A percentile compares a stretch with the other conserved stretches of the same genome.
phyloP scores from a whole-genome alignment of 345 rosid species.

The Reutealis trisperma region DNA sequence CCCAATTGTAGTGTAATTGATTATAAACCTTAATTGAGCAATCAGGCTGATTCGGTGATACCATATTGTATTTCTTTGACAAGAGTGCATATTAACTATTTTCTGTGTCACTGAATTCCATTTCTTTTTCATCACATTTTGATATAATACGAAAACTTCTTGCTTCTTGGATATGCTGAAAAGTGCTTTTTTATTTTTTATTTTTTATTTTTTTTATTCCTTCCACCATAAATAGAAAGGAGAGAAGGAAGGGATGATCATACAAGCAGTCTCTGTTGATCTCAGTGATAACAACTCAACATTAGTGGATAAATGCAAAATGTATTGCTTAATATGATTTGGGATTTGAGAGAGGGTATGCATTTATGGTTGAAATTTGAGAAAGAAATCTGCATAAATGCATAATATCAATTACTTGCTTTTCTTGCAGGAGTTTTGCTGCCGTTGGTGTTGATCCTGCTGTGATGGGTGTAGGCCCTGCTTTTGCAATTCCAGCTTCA shows the following conservation, averaged over 20 bases:
- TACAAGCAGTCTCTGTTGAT: neutral
- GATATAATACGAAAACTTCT: neutral
- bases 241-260: neutral
- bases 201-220: too few relatives aligned
- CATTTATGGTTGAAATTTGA: neutral
- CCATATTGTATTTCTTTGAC: neutral
- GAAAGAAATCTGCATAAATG: neutral
- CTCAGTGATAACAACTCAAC: neutral
- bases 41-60: neutral
- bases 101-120: neutral
- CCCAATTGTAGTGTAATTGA: neutral
- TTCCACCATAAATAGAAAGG: neutral
- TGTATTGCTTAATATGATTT: neutral
- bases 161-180: neutral
- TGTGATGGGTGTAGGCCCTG: conserved; percentile 96
- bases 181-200: neutral
- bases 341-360: neutral
- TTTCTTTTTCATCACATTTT: neutral
- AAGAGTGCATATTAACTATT: neutral
- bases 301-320: neutral
- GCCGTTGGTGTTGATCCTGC: conserved; percentile 96
- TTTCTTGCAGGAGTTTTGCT: conserved; percentile 75
- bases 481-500: conserved; percentile 91
- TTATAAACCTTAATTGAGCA: neutral
- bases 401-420: neutral